Base-by-base conservation (phyloP, 2,329 filamentous ascomycete species). In the Cladophialophora chaetospira region DNA sequence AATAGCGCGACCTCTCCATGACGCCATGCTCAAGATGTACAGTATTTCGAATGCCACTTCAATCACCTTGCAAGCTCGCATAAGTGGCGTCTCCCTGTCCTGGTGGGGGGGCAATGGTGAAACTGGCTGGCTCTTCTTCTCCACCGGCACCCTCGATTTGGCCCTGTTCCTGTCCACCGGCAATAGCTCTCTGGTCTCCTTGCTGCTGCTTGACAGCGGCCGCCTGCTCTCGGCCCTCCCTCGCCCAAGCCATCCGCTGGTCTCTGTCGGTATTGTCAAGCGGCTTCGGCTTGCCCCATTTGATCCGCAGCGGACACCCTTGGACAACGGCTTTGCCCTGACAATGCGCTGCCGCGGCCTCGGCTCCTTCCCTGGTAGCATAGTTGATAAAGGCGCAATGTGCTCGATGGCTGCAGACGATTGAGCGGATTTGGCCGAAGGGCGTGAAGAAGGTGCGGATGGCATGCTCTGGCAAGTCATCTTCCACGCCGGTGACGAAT, bases 321-420 rank as follows among this genome's bases (percentile, higher is more conserved):
- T 91, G 87, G 66, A 99, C 89, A 5, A 97, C 84, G 0, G 91
- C 91, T 60, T 88, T 88, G 4, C 95, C 94, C 71, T 96, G 88
- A 65, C 91, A 93, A 17, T 89, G 84, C 29, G 85, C 84, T 0
- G 94, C 90, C 0, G 95, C 95, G 57, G 82, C 86, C 74, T 99
- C 94, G 0, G 95, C 94, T 1, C 83, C 88, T 60, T 90, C 85
- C 55, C 94, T 83, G 2, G 88, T 89, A 65, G 91, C 86, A 71
- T 91, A 99, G 75, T 99, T 99, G 75, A 99, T 80, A 70, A 97
- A 99, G 1, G 94, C 94, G 72, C 92, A 97, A 70, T 97, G 94
- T 13, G 93, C 93, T 77, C 96, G 91, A 75, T 99, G 94, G 5
- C 92, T 97, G 73, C 94, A 97, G 33, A 99, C 88, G 13, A 99